Percentiles rank a stretch among this genome's conserved stretches.
Evolutionary conservation across 345 rosid genomes (phyloP).

Genomic region (Euclidium syriacum): DNA sequence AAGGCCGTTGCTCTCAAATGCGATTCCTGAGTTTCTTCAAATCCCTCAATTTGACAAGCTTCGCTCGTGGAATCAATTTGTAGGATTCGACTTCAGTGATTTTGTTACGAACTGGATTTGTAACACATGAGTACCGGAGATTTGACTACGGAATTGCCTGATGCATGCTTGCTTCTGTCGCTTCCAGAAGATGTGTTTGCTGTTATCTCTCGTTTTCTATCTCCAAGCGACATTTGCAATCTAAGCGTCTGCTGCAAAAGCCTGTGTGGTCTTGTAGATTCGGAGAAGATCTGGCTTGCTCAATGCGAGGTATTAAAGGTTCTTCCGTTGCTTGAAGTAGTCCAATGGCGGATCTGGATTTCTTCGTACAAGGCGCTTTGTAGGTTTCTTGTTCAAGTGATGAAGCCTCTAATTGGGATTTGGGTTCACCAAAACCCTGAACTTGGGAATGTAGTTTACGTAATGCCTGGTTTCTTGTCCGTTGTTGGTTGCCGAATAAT

Average conservation of each 20-base stretch:
- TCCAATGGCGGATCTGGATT: conserved; percentile 64
- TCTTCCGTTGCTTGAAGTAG: conserved; percentile 44
- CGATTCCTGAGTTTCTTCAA: no score
- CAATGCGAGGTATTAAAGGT: conserved; percentile 60
- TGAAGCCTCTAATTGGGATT: conserved; percentile 65
- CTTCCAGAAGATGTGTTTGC: conserved; percentile 70
- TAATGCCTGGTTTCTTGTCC: conserved; percentile 76
- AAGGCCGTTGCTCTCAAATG: no score
- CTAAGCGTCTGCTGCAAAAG: conserved; percentile 58
- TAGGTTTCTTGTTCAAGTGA: conserved; percentile 50
- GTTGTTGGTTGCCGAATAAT: conserved; percentile 69
- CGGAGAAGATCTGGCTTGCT: conserved; percentile 64
- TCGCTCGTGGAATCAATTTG: no score
- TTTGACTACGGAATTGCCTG: conserved; percentile 38
- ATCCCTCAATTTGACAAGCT: no score
- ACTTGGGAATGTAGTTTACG: conserved; percentile 85
- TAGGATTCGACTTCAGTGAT: no score
- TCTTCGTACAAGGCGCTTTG: conserved; percentile 57
- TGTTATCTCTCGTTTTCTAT: conserved; percentile 46
- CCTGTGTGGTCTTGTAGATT: conserved; percentile 38
- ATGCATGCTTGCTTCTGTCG: conserved; percentile 49
- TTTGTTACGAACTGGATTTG: background rate
- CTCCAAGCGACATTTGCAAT: conserved; percentile 54
- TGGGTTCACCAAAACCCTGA: conserved; percentile 96
- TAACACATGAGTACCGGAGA: background rate